These are phyloP conservation scores for Naganishia cerealis DNA, from an alignment of 1,284 basidiomycete genomes.

Conservation along the genomic window DNA sequence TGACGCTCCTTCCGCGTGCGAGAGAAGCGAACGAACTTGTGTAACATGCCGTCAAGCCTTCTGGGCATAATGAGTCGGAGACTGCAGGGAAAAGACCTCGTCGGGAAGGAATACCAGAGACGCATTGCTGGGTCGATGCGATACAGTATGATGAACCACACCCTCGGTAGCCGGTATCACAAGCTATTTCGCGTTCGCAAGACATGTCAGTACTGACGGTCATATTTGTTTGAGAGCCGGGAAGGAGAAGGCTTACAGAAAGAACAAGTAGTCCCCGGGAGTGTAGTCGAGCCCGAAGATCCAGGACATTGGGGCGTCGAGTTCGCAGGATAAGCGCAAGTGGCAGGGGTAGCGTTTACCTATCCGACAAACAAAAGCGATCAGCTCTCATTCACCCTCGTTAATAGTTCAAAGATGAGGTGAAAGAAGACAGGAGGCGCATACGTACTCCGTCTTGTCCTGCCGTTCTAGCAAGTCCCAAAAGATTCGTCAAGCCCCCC, in stretches of 20 bases:
- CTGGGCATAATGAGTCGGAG: background rate
- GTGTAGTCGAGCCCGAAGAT: background rate
- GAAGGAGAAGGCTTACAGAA: slow-evolving; percentile 23
- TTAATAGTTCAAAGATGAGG: background rate
- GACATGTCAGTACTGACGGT: background rate
- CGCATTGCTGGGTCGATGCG: background rate
- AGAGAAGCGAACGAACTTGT: background rate
- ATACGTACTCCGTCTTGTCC: slow-evolving; percentile 8
- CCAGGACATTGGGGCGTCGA: slow-evolving; percentile 4
- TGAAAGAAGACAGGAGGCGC: background rate
- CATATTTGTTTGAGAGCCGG: no score
- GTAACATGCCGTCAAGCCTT: slow-evolving; percentile 9
- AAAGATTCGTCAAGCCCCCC: background rate
- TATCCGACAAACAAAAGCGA: background rate
- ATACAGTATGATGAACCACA: slow-evolving; percentile 22
- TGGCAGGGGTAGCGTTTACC: background rate
- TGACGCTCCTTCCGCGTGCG: background rate
- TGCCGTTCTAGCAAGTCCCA: background rate
- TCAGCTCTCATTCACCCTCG: background rate
- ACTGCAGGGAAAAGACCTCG: background rate
- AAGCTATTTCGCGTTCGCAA: background rate
- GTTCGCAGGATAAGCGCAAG: slow-evolving; percentile 21
- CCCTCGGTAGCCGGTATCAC: slow-evolving; percentile 1
- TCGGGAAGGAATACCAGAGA: slow-evolving; percentile 21
- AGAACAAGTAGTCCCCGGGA: slow-evolving; percentile 15